A percentile compares a stretch with the other conserved stretches of the same genome.
Conservation (phyloP, 306 rosid genomes). For the Vigna trinervia region DNA sequence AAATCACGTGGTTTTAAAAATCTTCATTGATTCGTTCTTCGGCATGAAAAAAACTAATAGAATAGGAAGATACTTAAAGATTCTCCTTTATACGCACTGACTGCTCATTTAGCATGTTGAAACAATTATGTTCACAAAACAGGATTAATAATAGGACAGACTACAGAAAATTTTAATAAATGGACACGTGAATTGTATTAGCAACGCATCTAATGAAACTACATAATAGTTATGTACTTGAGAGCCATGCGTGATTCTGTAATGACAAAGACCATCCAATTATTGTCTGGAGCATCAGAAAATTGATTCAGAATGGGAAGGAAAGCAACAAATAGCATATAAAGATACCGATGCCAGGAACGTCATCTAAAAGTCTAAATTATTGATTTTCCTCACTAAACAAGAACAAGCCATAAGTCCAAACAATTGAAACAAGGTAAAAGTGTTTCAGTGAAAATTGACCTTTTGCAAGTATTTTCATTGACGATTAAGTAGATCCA, state of each 20-base stretch:
- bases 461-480: slow-evolving; percentile 52
- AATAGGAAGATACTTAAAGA: not conserved
- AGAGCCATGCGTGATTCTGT: not conserved
- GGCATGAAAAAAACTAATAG: not conserved
- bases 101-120: slow-evolving; percentile 8
- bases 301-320: slow-evolving; percentile 10
- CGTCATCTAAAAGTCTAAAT: not conserved
- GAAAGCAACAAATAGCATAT: slow-evolving; percentile 15
- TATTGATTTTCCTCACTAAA: slow-evolving; percentile 19
- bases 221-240: not conserved
- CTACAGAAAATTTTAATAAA: not conserved
- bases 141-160: not conserved
- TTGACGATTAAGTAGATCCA: slow-evolving; percentile 65
- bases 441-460: slow-evolving; percentile 23
- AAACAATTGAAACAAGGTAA: slow-evolving; percentile 3
- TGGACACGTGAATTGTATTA: not conserved
- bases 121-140: not conserved
- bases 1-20: not conserved
- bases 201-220: slow-evolving; percentile 12
- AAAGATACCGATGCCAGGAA: not conserved
- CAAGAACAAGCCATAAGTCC: slow-evolving; percentile 1
- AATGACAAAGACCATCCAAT: slow-evolving; percentile 10
- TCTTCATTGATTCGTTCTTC: not conserved
- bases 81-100: slow-evolving; percentile 6
- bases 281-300: not conserved